A percentile compares a stretch with the other conserved stretches of the same genome.
Conservation (phyloP, 805 yeast species). For the Scheffersomyces lignosus region DNA sequence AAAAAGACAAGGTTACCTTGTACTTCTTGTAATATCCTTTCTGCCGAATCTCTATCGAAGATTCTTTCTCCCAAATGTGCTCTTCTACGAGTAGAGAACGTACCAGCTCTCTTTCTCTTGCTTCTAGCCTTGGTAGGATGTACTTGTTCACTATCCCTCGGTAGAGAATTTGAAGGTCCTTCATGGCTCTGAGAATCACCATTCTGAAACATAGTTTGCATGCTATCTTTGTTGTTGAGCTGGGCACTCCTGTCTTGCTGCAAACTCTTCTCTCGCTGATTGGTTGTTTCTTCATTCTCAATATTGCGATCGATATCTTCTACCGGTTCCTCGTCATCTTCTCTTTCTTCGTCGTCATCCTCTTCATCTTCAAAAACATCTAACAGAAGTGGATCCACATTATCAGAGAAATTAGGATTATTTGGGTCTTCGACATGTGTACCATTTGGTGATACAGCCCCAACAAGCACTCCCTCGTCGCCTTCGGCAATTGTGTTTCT, state of each 20-base stretch:
- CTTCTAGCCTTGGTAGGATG: constrained; percentile 17
- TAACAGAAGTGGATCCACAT: background rate
- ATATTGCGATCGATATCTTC: too few relatives aligned
- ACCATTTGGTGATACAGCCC: too few relatives aligned
- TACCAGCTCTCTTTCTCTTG: constrained; percentile 37
- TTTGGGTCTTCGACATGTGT: too few relatives aligned
- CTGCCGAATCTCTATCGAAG: constrained; percentile 75
- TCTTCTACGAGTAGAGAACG: constrained; percentile 36
- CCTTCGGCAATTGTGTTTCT: constrained; percentile 1
- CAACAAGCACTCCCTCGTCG: background rate
- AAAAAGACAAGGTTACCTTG: constrained; percentile 89
- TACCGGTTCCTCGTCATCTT: background rate
- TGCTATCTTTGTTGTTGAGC: too few relatives aligned
- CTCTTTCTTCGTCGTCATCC: background rate
- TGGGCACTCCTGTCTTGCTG: too few relatives aligned
- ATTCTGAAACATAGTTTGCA: background rate
- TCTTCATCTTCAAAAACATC: background rate
- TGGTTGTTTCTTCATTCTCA: background rate
- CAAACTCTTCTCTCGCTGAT: too few relatives aligned
- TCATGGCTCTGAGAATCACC: too few relatives aligned
- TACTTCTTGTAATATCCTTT: constrained; percentile 63
- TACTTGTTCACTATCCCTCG: too few relatives aligned
- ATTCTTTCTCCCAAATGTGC: constrained; percentile 47
- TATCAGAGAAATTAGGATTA: background rate
- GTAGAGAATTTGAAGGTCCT: too few relatives aligned